Evolutionary conservation across 768 basidiomycete genomes (phyloP), one percentile per base, ranked within the genome.

Genomic region (Rhodotorula taiwanensis): DNA sequence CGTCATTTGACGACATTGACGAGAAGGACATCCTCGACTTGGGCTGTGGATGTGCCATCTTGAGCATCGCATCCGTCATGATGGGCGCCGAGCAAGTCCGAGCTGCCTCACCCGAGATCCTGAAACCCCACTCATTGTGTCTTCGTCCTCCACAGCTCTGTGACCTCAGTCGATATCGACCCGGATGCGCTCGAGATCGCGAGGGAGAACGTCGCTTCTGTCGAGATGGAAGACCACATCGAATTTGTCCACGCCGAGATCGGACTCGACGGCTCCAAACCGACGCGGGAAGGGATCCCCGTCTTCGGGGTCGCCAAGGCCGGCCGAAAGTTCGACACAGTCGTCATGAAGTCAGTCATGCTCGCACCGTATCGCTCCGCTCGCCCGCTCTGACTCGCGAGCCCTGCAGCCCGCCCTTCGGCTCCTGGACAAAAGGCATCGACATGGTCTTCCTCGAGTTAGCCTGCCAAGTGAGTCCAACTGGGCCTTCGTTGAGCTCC

Each of bases 391-490:
- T 5, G 11, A 31, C 27, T 9, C 16, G 8, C 36, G 36, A 39
- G 30, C 1, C 23, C 15, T 16, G 36, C 47, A 71, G 69, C 48
- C 71, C 71, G 21, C 69, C 69, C 0, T 70, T 71, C 41, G 72
- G 72, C 0, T 66, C 71, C 5, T 72, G 72, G 66, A 66, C 39
- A 30, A 64, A 66, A n/a, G 70, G 70, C 1, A 72, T 73, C 41
- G 72, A 73, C 55, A 72, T 71, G 60, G 66, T 70, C 25, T 73
- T 73, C 56, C 63, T 73, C 28, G 71, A 72, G 44, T 21, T 62
- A 20, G 72, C 71, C 13, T 71, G 70, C 41, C 16, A 63, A 45
- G 70, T 71, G 20, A 18, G 69, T 48, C 23, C 7, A 0, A 25
- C 54, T 4, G n/a, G 11, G 3, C 10, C 23, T 23, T 5, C 48